These are phyloP conservation scores for Plasmodium gonderi DNA, from an alignment of 169 alveolate species.

Conservation along the genomic window DNA sequence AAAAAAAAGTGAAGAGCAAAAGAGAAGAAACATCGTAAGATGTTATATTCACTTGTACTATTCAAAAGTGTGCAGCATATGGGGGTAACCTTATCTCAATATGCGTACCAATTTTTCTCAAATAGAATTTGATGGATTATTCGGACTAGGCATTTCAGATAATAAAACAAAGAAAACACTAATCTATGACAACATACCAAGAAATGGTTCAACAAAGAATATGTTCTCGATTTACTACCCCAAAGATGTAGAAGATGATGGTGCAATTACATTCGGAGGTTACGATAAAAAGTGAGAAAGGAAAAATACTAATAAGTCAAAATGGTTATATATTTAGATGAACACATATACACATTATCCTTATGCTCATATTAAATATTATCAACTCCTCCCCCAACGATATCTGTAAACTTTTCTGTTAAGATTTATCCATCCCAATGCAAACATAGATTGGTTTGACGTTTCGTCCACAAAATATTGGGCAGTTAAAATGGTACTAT, in stretches of 20 bases:
- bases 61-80: neutral
- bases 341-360: neutral
- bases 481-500: slow-evolving; percentile 60
- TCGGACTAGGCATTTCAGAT: slow-evolving; percentile 73
- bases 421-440: slow-evolving; percentile 49
- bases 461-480: slow-evolving; percentile 69
- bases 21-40: neutral
- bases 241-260: slow-evolving; percentile 63
- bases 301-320: neutral
- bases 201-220: slow-evolving; percentile 15
- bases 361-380: too few relatives aligned
- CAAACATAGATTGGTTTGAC: slow-evolving; percentile 65
- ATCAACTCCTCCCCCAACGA: too few relatives aligned
- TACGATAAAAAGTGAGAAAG: slow-evolving; percentile 50
- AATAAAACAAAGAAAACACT: slow-evolving; percentile 28
- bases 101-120: neutral
- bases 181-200: slow-evolving; percentile 64
- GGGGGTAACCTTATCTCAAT: neutral
- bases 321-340: neutral
- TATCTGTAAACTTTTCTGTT: neutral
- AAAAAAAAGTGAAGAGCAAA: neutral
- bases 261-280: slow-evolving; percentile 74
- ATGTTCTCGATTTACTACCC: slow-evolving; percentile 69
- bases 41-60: neutral
- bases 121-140: slow-evolving; percentile 67